Percentiles rank a stretch among this genome's conserved stretches.
phyloP scores from a whole-genome alignment of 2,329 filamentous ascomycete genomes.

The Trichoderma guizhouense region DNA sequence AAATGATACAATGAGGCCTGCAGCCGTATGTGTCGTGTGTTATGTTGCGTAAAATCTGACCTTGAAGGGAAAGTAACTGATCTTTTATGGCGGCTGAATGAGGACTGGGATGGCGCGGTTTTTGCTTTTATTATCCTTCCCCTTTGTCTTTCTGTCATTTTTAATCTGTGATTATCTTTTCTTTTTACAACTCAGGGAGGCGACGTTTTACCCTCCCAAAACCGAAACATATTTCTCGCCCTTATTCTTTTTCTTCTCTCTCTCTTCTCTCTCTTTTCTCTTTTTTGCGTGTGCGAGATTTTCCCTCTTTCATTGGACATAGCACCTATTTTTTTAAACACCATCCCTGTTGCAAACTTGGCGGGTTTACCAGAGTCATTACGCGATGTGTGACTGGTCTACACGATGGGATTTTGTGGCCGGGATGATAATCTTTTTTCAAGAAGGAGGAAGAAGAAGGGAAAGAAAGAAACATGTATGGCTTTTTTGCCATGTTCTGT shows the following conservation, averaged over 20 bases:
- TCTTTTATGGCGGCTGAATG: constrained; percentile 17
- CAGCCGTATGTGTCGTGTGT: constrained; percentile 3
- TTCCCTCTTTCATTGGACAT: constrained; percentile 15
- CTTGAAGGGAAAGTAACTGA: constrained; percentile 3
- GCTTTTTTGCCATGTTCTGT: background rate
- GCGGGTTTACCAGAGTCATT: background rate
- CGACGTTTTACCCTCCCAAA: background rate
- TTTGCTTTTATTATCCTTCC: constrained; percentile 1
- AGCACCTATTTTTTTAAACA: background rate
- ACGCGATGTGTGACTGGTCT: background rate
- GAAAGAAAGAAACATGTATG: background rate
- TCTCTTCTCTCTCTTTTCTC: background rate
- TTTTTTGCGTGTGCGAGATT: background rate
- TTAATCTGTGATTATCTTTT: constrained; percentile 17
- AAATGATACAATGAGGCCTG: constrained; percentile 21
- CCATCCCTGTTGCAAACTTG: background rate
- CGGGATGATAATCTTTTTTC: background rate
- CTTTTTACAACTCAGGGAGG: constrained; percentile 4
- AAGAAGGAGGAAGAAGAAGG: background rate
- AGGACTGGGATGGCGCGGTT: constrained; percentile 17
- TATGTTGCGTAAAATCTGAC: constrained; percentile 17
- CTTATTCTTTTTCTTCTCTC: background rate
- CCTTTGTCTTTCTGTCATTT: constrained; percentile 9
- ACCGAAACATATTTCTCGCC: constrained; percentile 7
- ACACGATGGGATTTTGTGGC: background rate